Conservation (phyloP, 148 eudicot species). For the Pouteria glomerata region DNA sequence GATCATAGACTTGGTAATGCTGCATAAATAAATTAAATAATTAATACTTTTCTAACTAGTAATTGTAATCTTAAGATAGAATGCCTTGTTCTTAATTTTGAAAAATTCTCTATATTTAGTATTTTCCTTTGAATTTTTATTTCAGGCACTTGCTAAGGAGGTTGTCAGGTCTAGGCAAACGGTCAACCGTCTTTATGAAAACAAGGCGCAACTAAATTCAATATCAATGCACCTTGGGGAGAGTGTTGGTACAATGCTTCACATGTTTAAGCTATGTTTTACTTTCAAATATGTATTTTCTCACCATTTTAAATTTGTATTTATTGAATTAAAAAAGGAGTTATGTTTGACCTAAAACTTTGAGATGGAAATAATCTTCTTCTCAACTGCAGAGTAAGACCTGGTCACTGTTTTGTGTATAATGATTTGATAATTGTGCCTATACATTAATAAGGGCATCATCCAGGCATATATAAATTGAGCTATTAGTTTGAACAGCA, state of each 20-base stretch:
- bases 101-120: neutral
- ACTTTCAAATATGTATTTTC: neutral
- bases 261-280: neutral
- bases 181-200: conserved; percentile 94
- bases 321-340: neutral
- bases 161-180: conserved; percentile 77
- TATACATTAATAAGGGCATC: neutral
- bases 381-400: no score
- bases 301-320: neutral
- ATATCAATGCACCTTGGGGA: conserved; percentile 99
- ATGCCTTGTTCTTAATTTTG: neutral
- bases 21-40: no score
- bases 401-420: neutral
- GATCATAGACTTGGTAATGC: no score
- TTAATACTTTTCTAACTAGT: no score
- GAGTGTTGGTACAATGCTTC: conserved; percentile 77
- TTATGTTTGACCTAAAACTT: neutral
- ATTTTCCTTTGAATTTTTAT: conserved; percentile 9
- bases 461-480: neutral
- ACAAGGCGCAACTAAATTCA: conserved; percentile 94
- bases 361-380: neutral
- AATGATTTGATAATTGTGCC: neutral
- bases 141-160: conserved; percentile 90
- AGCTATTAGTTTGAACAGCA: neutral
- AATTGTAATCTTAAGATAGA: neutral